phyloP scores from a whole-genome alignment of 2,329 filamentous ascomycete species.

The Xylariales sp. region DNA sequence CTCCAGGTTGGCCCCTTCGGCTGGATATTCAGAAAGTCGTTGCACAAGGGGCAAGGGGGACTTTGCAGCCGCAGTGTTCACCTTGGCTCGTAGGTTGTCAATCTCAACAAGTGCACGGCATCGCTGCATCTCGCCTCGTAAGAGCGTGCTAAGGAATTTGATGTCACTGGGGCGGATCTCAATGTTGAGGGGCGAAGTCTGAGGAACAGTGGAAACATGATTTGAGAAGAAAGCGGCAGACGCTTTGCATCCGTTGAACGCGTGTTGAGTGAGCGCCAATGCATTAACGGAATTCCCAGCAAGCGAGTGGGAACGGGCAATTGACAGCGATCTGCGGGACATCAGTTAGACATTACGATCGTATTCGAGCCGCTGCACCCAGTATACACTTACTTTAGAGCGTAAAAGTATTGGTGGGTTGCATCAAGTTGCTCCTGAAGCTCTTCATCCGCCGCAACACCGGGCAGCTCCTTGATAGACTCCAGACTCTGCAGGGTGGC shows the following conservation, averaged over 20 bases:
- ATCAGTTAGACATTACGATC: no score
- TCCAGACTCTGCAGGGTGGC: slow-evolving; percentile 87
- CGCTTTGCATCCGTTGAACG: slow-evolving; percentile 55
- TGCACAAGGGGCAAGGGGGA: slow-evolving; percentile 62
- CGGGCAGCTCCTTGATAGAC: slow-evolving; percentile 82
- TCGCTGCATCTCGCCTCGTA: slow-evolving; percentile 71
- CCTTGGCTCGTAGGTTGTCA: slow-evolving; percentile 54
- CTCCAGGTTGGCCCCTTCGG: slow-evolving; percentile 64
- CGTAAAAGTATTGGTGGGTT: slow-evolving; percentile 78
- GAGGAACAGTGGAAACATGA: slow-evolving; percentile 24
- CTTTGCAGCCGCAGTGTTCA: slow-evolving; percentile 38
- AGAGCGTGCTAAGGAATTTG: slow-evolving; percentile 53
- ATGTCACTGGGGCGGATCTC: slow-evolving; percentile 58
- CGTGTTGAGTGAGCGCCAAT: slow-evolving; percentile 77
- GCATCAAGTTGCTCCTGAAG: slow-evolving; percentile 76
- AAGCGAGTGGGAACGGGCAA: slow-evolving; percentile 79
- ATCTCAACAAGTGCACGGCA: slow-evolving; percentile 84
- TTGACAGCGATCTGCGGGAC: slow-evolving; percentile 66
- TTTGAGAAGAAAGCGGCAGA: slow-evolving; percentile 44
- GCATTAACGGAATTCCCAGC: slow-evolving; percentile 70
- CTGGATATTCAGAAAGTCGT: slow-evolving; percentile 70
- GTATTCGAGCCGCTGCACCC: no score
- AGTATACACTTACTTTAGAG: slow-evolving; percentile 69
- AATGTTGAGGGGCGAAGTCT: slow-evolving; percentile 58
- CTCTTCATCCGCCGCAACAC: slow-evolving; percentile 76